phyloP scores from a whole-genome alignment of 768 basidiomycete species.

The Trametes cinnabarina region DNA sequence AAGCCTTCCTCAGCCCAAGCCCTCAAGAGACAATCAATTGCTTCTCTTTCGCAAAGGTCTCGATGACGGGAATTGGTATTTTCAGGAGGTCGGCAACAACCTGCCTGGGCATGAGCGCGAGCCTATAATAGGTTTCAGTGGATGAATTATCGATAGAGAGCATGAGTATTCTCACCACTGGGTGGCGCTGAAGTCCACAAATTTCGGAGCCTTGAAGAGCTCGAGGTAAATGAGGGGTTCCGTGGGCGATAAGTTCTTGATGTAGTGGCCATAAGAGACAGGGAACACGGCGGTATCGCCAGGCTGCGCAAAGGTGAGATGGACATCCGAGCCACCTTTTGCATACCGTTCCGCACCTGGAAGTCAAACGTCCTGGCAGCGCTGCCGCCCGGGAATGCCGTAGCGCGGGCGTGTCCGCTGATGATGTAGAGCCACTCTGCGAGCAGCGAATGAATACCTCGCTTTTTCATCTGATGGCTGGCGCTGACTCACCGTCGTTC shows the following conservation, averaged over 20 bases:
- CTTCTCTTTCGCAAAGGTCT: conserved; percentile 23
- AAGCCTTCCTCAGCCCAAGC: too few relatives aligned
- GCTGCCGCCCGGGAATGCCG: conserved; percentile 25
- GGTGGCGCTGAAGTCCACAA: conserved; percentile 27
- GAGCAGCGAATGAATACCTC: not conserved
- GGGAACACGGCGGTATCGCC: conserved; percentile 29
- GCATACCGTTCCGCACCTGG: conserved; percentile 12
- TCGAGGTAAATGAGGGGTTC: conserved; percentile 29
- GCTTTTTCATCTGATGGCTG: not conserved
- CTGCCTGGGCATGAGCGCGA: conserved; percentile 26
- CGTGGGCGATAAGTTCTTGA: conserved; percentile 27
- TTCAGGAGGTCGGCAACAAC: conserved; percentile 27
- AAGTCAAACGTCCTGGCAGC: conserved; percentile 27
- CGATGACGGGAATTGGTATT: conserved; percentile 15
- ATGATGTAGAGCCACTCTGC: conserved; percentile 29
- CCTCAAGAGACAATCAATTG: conserved; percentile 23
- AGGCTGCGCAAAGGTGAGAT: conserved; percentile 1
- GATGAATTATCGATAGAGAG: not conserved
- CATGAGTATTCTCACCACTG: conserved; percentile 15
- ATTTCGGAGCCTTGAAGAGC: conserved; percentile 27
- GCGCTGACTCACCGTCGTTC: conserved; percentile 20
- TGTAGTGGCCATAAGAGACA: conserved; percentile 25
- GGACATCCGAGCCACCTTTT: too few relatives aligned
- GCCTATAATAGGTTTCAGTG: too few relatives aligned
- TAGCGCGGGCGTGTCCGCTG: conserved; percentile 24